Conservation (phyloP, 805 yeast species). For the Pichia californica region DNA sequence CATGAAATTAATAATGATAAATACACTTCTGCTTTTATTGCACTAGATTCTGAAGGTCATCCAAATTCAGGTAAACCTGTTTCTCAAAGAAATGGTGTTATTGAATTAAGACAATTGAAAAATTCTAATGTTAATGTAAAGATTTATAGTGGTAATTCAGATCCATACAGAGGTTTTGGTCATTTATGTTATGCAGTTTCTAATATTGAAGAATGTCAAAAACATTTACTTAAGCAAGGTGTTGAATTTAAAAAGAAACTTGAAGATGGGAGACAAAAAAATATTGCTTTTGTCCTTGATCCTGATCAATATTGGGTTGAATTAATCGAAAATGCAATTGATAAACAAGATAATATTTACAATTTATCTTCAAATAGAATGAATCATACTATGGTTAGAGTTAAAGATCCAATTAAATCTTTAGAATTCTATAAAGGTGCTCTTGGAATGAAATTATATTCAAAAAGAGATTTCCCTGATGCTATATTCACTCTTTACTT, state of each 20-base stretch:
- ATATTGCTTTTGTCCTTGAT: slow-evolving; percentile 91
- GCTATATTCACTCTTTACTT: slow-evolving; percentile 87
- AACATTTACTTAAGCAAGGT: slow-evolving; percentile 48
- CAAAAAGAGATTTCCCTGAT: slow-evolving; percentile 46
- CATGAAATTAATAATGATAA: slow-evolving; percentile 46
- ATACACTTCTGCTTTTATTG: slow-evolving; percentile 66
- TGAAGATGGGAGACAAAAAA: slow-evolving; percentile 84
- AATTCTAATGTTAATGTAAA: slow-evolving; percentile 42
- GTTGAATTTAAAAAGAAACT: slow-evolving; percentile 79
- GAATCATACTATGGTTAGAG: slow-evolving; percentile 91
- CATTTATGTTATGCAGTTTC: slow-evolving; percentile 87
- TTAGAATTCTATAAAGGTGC: slow-evolving; percentile 72
- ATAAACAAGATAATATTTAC: slow-evolving; percentile 36
- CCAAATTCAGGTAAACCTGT: slow-evolving; percentile 34
- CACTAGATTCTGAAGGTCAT: slow-evolving; percentile 41
- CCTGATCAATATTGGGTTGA: slow-evolving; percentile 98
- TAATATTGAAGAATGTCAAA: slow-evolving; percentile 60
- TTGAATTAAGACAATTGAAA: slow-evolving; percentile 77
- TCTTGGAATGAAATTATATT: slow-evolving; percentile 72
- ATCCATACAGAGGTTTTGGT: slow-evolving; percentile 87
- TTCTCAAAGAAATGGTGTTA: slow-evolving; percentile 51
- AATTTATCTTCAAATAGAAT: slow-evolving; percentile 42
- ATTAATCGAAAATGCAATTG: slow-evolving; percentile 53
- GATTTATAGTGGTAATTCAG: slow-evolving; percentile 77
- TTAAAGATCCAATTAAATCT: slow-evolving; percentile 74